A percentile compares a stretch with the other conserved stretches of the same genome.
phyloP scores from a whole-genome alignment of 2,329 filamentous ascomycete genomes.

The Talaromyces sp. region DNA sequence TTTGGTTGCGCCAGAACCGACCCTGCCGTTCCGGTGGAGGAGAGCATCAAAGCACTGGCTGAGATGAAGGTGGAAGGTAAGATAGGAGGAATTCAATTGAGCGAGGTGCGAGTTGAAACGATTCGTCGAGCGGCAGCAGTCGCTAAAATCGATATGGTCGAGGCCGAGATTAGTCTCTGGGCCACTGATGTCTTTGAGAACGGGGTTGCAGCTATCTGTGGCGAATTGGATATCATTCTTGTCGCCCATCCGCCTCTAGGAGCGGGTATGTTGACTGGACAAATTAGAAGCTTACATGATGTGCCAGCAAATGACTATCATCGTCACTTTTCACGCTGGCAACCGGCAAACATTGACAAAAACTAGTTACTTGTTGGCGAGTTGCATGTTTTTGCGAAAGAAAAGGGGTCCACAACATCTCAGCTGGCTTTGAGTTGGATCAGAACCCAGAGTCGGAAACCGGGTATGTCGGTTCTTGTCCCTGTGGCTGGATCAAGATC shows the following conservation, averaged over 20 bases:
- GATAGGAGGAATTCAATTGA: slow-evolving; percentile 40
- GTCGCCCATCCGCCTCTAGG: slow-evolving; percentile 58
- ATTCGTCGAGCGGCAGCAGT: slow-evolving; percentile 42
- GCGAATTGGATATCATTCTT: slow-evolving; percentile 53
- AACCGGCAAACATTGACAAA: slow-evolving; percentile 46
- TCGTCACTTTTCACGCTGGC: slow-evolving; percentile 44
- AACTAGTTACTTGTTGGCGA: slow-evolving; percentile 48
- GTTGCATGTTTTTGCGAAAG: slow-evolving; percentile 40
- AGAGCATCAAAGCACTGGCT: slow-evolving; percentile 37
- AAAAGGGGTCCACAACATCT: slow-evolving; percentile 39
- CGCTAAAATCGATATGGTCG: slow-evolving; percentile 54
- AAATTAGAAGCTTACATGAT: slow-evolving; percentile 44
- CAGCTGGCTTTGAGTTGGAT: slow-evolving; percentile 51
- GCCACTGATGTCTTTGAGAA: slow-evolving; percentile 54
- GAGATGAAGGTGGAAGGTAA: slow-evolving; percentile 40
- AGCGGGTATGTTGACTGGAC: slow-evolving; percentile 51
- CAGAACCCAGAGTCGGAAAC: slow-evolving; percentile 22
- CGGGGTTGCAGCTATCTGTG: slow-evolving; percentile 52
- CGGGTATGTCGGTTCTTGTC: slow-evolving; percentile 31
- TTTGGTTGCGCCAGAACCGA: slow-evolving; percentile 58
- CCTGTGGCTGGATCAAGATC: slow-evolving; percentile 42
- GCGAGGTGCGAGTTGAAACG: slow-evolving; percentile 41
- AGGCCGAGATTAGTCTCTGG: slow-evolving; percentile 58
- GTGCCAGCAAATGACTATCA: slow-evolving; percentile 46
- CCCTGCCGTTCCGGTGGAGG: slow-evolving; percentile 45